Base-by-base conservation (phyloP, 75 land plant species). In the Cryptomeria japonica region DNA sequence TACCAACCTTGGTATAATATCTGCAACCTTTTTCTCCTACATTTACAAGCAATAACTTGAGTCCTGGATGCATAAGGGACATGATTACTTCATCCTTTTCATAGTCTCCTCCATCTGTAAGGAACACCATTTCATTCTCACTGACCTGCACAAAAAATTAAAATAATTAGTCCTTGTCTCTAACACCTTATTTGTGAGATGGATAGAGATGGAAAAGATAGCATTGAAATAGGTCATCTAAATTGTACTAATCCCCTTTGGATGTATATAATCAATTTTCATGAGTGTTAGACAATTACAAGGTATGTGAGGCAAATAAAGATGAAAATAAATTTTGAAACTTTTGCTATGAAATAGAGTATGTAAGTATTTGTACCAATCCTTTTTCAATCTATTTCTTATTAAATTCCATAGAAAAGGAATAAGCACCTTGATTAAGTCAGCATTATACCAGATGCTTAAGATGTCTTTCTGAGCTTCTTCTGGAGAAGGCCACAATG, bases 21-120 rank as follows among this genome's bases (percentile, higher is more conserved):
- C 98, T 91, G 84, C 97, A 95, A 28, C 98, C 98, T 11, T 87
- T 88, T 38, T 92, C 80, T 0, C 98, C 98, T 77, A 94, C 97
- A 12, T 96, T 94, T 3, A 96, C 95, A 31, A 96, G 58, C 72
- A 96, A 87, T 19, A 96, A 93, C 93, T 94, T 96, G 28, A 96
- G 90, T 42, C 92, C 93, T 22, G 94, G 93, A 84, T 93, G 97
- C 89, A 93, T 93, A 55, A 96, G 91, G 78, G 93, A 89, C 82
- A 84, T 61, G 34, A 89, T 73, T 14, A 93, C 94, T 14, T 91
- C 94, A 47, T 94, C 80, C 36, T 90, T 88, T 72, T 90, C 91
- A 86, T 88, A 91, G 83, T 95, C 96, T 79, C 91, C 91, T 8
- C 97, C 96, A 39, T 90, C 87, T 22, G 97, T 95, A 68, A 96